Conservation (phyloP, 306 rosid species). For the Rubus parviflorus region DNA sequence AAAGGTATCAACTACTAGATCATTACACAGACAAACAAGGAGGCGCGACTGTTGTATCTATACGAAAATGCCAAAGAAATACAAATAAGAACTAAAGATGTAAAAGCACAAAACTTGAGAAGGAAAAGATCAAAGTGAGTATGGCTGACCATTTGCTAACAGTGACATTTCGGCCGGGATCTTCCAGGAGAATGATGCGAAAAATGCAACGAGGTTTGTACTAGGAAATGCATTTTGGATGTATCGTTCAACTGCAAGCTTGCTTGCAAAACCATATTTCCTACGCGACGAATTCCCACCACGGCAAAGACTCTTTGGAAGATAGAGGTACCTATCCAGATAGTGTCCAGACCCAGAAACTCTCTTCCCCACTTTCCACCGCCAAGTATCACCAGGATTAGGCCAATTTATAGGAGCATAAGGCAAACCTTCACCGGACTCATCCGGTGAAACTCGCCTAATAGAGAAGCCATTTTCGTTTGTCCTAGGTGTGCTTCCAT, state of each 20-base stretch:
- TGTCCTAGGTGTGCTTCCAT: constrained; percentile 18
- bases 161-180: constrained; percentile 52
- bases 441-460: constrained; percentile 37
- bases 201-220: constrained; percentile 48
- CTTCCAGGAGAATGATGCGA: constrained; percentile 73
- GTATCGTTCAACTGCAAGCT: constrained; percentile 65
- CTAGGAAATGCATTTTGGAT: constrained; percentile 44
- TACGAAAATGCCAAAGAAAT: not conserved
- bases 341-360: constrained; percentile 45
- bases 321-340: constrained; percentile 77
- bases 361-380: constrained; percentile 80
- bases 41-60: not conserved
- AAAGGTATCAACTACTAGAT: not conserved
- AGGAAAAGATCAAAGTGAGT: not conserved
- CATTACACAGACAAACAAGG: not conserved
- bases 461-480: constrained; percentile 19
- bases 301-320: constrained; percentile 43
- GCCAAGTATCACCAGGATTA: constrained; percentile 70
- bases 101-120: not conserved
- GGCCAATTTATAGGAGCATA: constrained; percentile 93
- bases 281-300: constrained; percentile 17
- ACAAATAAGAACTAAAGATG: not conserved
- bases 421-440: constrained; percentile 73
- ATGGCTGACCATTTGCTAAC: constrained; percentile 42
- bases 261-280: constrained; percentile 60